Percentiles rank a stretch among this genome's conserved stretches.
These are phyloP conservation scores for Pyrrhoderma lamaoense DNA, from an alignment of 1,284 basidiomycete species.

Conservation along the genomic window DNA sequence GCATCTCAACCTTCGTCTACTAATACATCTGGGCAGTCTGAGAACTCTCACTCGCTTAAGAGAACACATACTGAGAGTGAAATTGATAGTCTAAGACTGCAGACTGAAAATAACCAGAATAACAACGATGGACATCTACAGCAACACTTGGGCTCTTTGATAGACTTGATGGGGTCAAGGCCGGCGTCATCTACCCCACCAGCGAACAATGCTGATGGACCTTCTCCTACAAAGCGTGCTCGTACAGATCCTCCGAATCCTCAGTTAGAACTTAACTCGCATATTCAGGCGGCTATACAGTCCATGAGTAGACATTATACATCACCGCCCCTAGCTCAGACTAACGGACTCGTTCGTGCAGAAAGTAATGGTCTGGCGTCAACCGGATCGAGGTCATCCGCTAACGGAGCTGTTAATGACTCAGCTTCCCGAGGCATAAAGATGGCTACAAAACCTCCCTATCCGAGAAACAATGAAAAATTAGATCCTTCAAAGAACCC, in stretches of 20 bases:
- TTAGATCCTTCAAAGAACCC: conserved; percentile 53
- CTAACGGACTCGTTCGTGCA: conserved; percentile 22
- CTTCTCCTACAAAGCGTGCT: conserved; percentile 57
- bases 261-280: conserved; percentile 21
- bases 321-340: conserved; percentile 19
- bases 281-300: conserved; percentile 19
- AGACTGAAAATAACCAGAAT: neutral
- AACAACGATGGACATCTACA: conserved; percentile 21
- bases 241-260: conserved; percentile 45
- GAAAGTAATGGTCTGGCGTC: conserved; percentile 18
- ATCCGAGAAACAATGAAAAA: conserved; percentile 50
- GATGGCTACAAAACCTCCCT: conserved; percentile 60
- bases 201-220: conserved; percentile 44
- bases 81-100: conserved; percentile 4
- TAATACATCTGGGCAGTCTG: neutral
- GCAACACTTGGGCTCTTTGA: conserved; percentile 23
- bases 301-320: conserved; percentile 18
- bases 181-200: conserved; percentile 42
- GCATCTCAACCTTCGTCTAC: conserved; percentile 6
- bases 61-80: conserved; percentile 18
- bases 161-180: conserved; percentile 32
- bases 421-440: conserved; percentile 2
- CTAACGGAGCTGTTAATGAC: too few species aligned
- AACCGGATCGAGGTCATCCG: conserved; percentile 19
- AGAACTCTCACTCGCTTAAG: conserved; percentile 11